phyloP scores from a whole-genome alignment of 352 stramenopile species.

The Globisporangium rhizosaccharum region DNA sequence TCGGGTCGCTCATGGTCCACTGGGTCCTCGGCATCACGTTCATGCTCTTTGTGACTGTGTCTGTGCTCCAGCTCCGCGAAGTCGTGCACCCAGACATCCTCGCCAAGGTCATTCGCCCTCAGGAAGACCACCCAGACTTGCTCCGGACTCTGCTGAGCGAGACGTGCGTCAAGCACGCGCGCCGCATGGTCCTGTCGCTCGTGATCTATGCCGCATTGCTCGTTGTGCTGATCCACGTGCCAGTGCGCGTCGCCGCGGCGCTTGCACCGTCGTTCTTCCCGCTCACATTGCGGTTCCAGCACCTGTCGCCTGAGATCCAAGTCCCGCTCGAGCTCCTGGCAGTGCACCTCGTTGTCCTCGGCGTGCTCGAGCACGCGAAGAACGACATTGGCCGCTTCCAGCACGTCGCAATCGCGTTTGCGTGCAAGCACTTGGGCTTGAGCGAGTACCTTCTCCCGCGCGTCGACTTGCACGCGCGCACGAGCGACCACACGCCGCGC shows the following conservation, averaged over 20 bases:
- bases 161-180: slow-evolving; percentile 88
- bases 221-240: slow-evolving; percentile 83
- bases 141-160: slow-evolving; percentile 94
- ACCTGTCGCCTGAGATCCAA: slow-evolving; percentile 92
- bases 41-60: slow-evolving; percentile 97
- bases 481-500: slow-evolving; percentile 21
- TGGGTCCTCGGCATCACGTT: slow-evolving; percentile 97
- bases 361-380: slow-evolving; percentile 90
- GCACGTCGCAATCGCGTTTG: slow-evolving; percentile 52
- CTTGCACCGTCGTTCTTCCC: slow-evolving; percentile 62
- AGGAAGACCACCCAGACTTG: slow-evolving; percentile 96
- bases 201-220: slow-evolving; percentile 90
- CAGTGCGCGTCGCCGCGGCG: slow-evolving; percentile 55
- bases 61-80: slow-evolving; percentile 92
- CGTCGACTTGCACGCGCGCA: slow-evolving; percentile 19
- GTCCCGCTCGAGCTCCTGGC: slow-evolving; percentile 94
- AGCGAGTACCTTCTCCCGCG: slow-evolving; percentile 69
- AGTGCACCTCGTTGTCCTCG: slow-evolving; percentile 94
- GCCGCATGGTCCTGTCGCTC: slow-evolving; percentile 91
- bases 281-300: slow-evolving; percentile 85
- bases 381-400: slow-evolving; percentile 81
- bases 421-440: slow-evolving; percentile 57
- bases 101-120: slow-evolving; percentile 83
- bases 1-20: slow-evolving; percentile 92
- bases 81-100: slow-evolving; percentile 92